Evolutionary conservation across 1,139 yeast species (phyloP).

Genomic region (Diutina siamensis): DNA sequence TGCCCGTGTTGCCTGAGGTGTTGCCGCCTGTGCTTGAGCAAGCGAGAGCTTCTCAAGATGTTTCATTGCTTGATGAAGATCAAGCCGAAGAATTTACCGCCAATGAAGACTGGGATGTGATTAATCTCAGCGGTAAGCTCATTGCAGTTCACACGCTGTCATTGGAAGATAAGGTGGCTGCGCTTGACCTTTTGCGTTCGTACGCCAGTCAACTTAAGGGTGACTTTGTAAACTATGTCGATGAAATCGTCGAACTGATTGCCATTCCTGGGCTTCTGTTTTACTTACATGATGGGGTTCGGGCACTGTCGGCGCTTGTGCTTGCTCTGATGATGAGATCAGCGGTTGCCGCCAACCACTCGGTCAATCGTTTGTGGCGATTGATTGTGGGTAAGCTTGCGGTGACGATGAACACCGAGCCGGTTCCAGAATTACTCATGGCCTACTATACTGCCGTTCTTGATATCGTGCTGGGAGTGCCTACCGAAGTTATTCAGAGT

Average conservation of each 20-base stretch:
- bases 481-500: slow-evolving; percentile 45
- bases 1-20: slow-evolving; percentile 81
- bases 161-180: slow-evolving; percentile 84
- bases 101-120: slow-evolving; percentile 93
- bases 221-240: slow-evolving; percentile 74
- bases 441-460: slow-evolving; percentile 67
- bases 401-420: slow-evolving; percentile 61
- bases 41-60: slow-evolving; percentile 85
- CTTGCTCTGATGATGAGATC: slow-evolving; percentile 69
- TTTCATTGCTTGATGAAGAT: slow-evolving; percentile 78
- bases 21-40: slow-evolving; percentile 77
- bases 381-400: slow-evolving; percentile 59
- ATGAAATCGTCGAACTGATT: slow-evolving; percentile 66
- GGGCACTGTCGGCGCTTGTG: slow-evolving; percentile 79
- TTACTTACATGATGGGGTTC: slow-evolving; percentile 87
- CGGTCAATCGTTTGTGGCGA: slow-evolving; percentile 54
- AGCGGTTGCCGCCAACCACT: slow-evolving; percentile 53
- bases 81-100: slow-evolving; percentile 73
- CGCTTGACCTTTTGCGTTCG: slow-evolving; percentile 79
- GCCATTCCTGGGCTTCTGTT: slow-evolving; percentile 84
- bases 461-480: slow-evolving; percentile 57
- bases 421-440: slow-evolving; percentile 73
- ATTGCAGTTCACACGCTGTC: slow-evolving; percentile 91
- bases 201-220: slow-evolving; percentile 81
- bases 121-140: slow-evolving; percentile 82